Evolutionary conservation across 1,284 basidiomycete species (phyloP), one percentile per base, ranked within the genome.

Genomic region (Ustanciosporium gigantosporum): DNA sequence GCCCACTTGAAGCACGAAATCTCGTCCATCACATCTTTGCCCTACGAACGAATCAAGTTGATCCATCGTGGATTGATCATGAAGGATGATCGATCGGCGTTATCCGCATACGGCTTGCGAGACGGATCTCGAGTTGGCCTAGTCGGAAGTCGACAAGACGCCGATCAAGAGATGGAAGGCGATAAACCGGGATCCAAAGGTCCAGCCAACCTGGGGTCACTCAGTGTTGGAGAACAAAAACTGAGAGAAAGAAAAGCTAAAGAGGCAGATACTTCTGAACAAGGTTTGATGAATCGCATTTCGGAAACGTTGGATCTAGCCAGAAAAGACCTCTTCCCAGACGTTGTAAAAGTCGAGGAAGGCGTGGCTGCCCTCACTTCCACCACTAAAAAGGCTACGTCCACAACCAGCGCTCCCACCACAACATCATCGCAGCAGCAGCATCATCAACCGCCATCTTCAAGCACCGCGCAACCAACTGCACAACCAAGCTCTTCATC

Each of bases 81-180:
- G 44, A 62, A 64, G 23, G 75, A 76, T 40, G 74, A 76, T 32
- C 60, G 64, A 5, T 51, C 66, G 0, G 29, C 68, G 5, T 66
- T 77, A 15, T 32, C 42, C 3, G 44, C 69, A 8, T 76, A 70
- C 46, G 69, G 68, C 3, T 34, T 77, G 3, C 39, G 35, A 1
- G 66, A 70, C 23, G 75, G 75, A 2, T 66, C 68, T 9, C 59
- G 66, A 5, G 52, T 77, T 34, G 60, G 58, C 13, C 58, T 77
- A 9, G 57, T 74, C 7, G 73, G 60, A 0, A 67, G 52, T 24
- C 35, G 44, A 11, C 62, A 62, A 20, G n/a, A n/a, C n/a, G n/a
- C n/a, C n/a, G n/a, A n/a, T n/a, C n/a, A n/a, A n/a, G n/a, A n/a
- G n/a, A n/a, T n/a, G n/a, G 49, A 60, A 21, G 66, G 62, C 5